phyloP scores from a whole-genome alignment of 164 flowering plant genomes.

The Stephania yunnanensis region DNA sequence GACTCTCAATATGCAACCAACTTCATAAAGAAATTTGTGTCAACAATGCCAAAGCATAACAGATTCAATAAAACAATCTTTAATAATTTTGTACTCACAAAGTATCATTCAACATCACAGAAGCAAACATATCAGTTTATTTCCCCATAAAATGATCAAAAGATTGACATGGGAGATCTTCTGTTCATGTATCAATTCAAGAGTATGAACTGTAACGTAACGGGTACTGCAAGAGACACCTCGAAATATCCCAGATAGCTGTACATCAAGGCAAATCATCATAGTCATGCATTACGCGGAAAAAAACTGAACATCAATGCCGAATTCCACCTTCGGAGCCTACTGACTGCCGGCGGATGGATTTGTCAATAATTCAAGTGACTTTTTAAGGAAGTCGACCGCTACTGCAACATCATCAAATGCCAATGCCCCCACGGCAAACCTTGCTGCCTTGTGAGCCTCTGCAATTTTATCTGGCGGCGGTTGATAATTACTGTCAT shows the following conservation, averaged over 20 bases:
- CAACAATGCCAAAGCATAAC: neutral
- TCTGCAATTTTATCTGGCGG: slow-evolving; percentile 86
- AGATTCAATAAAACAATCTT: neutral
- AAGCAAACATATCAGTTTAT: no score
- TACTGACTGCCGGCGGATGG: slow-evolving; percentile 62
- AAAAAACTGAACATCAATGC: slow-evolving; percentile 4
- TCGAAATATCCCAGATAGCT: slow-evolving; percentile 10
- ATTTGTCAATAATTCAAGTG: slow-evolving; percentile 84
- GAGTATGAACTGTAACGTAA: neutral
- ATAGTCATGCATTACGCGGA: neutral
- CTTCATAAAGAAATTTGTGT: neutral
- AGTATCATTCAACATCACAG: neutral
- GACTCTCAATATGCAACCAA: no score
- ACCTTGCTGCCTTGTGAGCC: slow-evolving; percentile 98
- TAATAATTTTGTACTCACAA: neutral
- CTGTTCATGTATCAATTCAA: neutral
- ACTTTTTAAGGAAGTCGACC: slow-evolving; percentile 66
- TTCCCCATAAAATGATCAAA: no score
- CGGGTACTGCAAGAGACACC: neutral
- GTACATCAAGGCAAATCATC: slow-evolving; percentile 10
- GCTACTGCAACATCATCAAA: slow-evolving; percentile 89
- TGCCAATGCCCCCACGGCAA: slow-evolving; percentile 98
- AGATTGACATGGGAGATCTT: neutral
- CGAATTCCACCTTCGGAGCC: slow-evolving; percentile 14
- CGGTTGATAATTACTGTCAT: slow-evolving; percentile 74